phyloP scores from a whole-genome alignment of 2,329 filamentous ascomycete genomes.

The Xylariaceae sp. region DNA sequence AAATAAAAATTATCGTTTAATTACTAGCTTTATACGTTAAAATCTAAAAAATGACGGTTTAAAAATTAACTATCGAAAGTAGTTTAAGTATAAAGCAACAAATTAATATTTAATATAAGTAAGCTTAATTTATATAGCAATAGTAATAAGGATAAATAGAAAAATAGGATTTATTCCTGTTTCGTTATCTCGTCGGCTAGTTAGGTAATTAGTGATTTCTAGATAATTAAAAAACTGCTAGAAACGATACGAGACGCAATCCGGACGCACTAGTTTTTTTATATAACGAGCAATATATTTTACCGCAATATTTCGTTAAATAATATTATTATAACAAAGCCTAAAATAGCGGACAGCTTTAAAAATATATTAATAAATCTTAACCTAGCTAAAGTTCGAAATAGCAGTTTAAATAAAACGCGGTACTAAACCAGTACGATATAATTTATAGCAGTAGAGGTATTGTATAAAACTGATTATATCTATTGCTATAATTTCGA shows the following conservation, averaged over 20 bases:
- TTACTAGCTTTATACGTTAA: neutral
- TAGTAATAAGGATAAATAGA: neutral
- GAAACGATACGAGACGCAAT: constrained; percentile 13
- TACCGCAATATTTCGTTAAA: constrained; percentile 13
- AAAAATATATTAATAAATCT: constrained; percentile 15
- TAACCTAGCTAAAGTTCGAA: constrained; percentile 6
- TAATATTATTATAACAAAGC: constrained; percentile 15
- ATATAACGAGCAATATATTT: constrained; percentile 10
- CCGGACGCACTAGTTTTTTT: constrained; percentile 11
- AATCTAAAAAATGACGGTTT: neutral
- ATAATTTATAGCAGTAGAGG: constrained; percentile 12
- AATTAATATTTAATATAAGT: neutral
- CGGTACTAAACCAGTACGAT: constrained; percentile 6
- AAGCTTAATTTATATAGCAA: neutral
- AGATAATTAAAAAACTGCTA: constrained; percentile 6
- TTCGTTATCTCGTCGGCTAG: neutral
- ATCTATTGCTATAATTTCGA: constrained; percentile 16
- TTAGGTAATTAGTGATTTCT: neutral
- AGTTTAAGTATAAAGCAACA: neutral
- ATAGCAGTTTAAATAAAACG: neutral
- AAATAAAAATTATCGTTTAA: neutral
- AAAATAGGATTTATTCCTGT: neutral
- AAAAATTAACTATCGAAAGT: neutral
- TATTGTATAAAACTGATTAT: constrained; percentile 3
- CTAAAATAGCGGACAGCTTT: neutral